Conservation (phyloP, 1,284 basidiomycete genomes). For the Coniferiporia sulphurascens region DNA sequence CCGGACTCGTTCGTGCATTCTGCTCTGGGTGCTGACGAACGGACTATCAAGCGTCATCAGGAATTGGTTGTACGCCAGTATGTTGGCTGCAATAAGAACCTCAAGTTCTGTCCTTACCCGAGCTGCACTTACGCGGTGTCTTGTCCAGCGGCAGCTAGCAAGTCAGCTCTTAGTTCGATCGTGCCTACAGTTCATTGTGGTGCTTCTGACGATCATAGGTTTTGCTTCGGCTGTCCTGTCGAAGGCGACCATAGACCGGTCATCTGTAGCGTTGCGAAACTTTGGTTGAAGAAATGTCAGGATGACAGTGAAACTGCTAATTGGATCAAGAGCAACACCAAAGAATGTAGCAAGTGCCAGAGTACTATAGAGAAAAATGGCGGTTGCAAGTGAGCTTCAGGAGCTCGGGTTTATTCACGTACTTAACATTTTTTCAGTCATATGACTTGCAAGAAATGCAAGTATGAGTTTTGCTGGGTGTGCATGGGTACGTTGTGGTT, state of each 20-base stretch:
- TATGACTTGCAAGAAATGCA: conserved; percentile 99
- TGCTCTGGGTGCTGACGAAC: conserved; percentile 39
- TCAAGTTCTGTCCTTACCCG: conserved; percentile 93
- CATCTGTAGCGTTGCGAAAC: conserved; percentile 82
- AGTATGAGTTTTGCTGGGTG: conserved; percentile 83
- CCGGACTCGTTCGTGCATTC: conserved; percentile 57
- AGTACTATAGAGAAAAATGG: conserved; percentile 99
- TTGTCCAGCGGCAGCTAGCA: conserved; percentile 72
- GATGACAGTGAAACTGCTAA: conserved; percentile 99
- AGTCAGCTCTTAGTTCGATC: conserved; percentile 68
- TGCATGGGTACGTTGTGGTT: conserved; percentile 57
- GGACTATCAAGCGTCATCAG: conserved; percentile 67
- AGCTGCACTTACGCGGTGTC: conserved; percentile 85
- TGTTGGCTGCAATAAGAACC: conserved; percentile 77
- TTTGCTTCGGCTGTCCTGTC: conserved; percentile 89
- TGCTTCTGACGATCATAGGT: conserved; percentile 58
- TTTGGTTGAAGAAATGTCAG: conserved; percentile 96
- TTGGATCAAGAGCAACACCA: conserved; percentile 99
- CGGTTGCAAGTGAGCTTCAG: conserved; percentile 87
- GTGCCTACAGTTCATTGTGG: conserved; percentile 90
- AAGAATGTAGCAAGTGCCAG: conserved; percentile 93
- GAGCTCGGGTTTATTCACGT: conserved; percentile 3
- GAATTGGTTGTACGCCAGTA: conserved; percentile 88
- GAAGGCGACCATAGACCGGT: conserved; percentile 89
- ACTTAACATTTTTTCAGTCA: conserved; percentile 51